A percentile compares a stretch with the other conserved stretches of the same genome.
phyloP scores from a whole-genome alignment of 2,329 filamentous ascomycete species.

The Lizonia empirigonia region DNA sequence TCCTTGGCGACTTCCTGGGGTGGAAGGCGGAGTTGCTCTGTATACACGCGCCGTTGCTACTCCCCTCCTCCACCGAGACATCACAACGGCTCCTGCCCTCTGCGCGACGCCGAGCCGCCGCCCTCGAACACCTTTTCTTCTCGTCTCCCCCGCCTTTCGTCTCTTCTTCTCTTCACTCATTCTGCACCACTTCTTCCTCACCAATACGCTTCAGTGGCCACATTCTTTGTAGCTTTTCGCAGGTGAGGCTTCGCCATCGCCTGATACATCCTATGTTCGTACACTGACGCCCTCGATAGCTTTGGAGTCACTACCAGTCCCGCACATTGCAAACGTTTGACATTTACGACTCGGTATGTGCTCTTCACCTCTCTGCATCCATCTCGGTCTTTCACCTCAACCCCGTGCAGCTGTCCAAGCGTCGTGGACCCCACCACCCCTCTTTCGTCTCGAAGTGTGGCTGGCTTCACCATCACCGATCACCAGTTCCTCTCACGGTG shows the following conservation, averaged over 20 bases:
- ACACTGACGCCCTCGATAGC: constrained; percentile 36
- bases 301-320: constrained; percentile 51
- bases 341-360: constrained; percentile 49
- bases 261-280: not conserved
- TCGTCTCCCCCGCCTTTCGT: constrained; percentile 23
- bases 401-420: not conserved
- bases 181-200: constrained; percentile 48
- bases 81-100: constrained; percentile 36
- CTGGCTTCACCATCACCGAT: constrained; percentile 30
- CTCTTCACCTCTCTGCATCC: constrained; percentile 9
- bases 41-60: constrained; percentile 23
- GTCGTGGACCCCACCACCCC: constrained; percentile 6
- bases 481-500: constrained; percentile 5
- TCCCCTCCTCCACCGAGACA: constrained; percentile 23
- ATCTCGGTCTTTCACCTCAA: constrained; percentile 15
- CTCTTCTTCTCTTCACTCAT: constrained; percentile 38
- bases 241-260: constrained; percentile 32
- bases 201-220: constrained; percentile 51
- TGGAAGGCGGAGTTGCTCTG: constrained; percentile 28
- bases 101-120: constrained; percentile 30
- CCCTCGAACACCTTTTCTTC: constrained; percentile 25
- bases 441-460: constrained; percentile 2
- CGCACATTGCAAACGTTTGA: constrained; percentile 49
- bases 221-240: constrained; percentile 54
- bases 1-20: constrained; percentile 20